Base-by-base conservation (phyloP, 2,329 filamentous ascomycete species). In the Massarina eburnea region DNA sequence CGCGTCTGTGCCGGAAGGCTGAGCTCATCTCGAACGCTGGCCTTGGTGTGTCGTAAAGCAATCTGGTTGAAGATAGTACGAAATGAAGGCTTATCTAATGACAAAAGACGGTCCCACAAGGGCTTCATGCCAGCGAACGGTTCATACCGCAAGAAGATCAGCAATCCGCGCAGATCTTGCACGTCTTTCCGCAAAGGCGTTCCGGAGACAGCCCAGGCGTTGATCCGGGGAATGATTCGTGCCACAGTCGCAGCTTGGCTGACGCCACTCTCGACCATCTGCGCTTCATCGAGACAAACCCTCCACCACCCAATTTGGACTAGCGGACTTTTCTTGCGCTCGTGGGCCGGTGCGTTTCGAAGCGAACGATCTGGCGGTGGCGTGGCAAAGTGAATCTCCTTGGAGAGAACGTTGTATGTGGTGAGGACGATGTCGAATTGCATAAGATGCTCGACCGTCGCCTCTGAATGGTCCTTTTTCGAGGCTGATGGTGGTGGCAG, bases 241-340 rank as follows among this genome's bases (percentile, higher is more conserved):
- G 91, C 91, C 12, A 96, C 84, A 37, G 79, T 82, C 1, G 94
- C 91, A 21, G 92, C 89, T 56, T 89, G 85, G 58, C 84, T 91
- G 3, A 95, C 84, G 26, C 91, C 90, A 54, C 83, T 92, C 65
- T 97, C 92, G 33, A 97, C 84, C 87, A 96, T 95, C 62, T 99
- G 94, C 0, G 92, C 74, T 85, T 91, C 82, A 55, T 85, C 82
- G 20, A 85, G 73, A 58, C 80, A 83, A 1, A 95, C 82, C 33
- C 92, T 80, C 90, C 91, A 96, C 91, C 90, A 97, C 1, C 79
- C 83, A 15, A 96, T 82, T 55, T 88, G 81, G 8, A 91, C 83
- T 6, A 97, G 75, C 0, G 91, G 91, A 4, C 89, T 94, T 41
- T 78, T 84, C 2, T 80, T 78, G 21, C 84, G 79, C 48, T 83